Evolutionary conservation across 164 flowering plant species (phyloP), one percentile per base, ranked within the genome.

Genomic region (Cinnamomum micranthum): DNA sequence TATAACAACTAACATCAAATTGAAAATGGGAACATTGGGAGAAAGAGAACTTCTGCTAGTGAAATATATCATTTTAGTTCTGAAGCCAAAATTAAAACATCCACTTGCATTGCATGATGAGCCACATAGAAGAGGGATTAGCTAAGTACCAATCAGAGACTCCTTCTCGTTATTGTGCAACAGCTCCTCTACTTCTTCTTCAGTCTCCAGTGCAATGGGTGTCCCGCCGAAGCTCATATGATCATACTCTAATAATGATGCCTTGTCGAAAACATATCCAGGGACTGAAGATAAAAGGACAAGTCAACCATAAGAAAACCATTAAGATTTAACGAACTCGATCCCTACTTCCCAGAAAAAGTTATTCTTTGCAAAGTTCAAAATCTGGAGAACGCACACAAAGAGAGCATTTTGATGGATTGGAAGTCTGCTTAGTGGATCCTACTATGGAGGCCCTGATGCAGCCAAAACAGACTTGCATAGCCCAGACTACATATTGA

Each of bases 191-290:
- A 85, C 98, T 80, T 91, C 92, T 81, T 90, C 97, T 78, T 77
- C 74, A 1, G 95, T 87, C 12, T 87, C 81, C 0, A 85, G 79
- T 1, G 80, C 76, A 65, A 91, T 83, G 64, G 98, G 94, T 0
- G 89, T 87, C 6, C 95, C 98, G 67, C 95, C 89, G 79, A 92
- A 92, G 77, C 87, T 89, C 97, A 90, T 92, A 83, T 88, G 94
- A 81, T 94, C 88, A 79, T 92, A 92, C 62, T 84, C 84, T 81
- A 85, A 58, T 73, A 93, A 75, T 14, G 79, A 79, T 1, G 69
- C 81, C 79, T 86, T 87, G 75, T 94, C 85, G 66, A 94, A 92
- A 68, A 84, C 86, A 71, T 88, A 90, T 2, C 88, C 91, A 47
- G 90, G 85, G 77, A 89, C 98, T 92, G 83, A 67, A 82, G 66